Base-by-base conservation (phyloP, 179 eudicot genomes). In the Drosera spatulata region DNA sequence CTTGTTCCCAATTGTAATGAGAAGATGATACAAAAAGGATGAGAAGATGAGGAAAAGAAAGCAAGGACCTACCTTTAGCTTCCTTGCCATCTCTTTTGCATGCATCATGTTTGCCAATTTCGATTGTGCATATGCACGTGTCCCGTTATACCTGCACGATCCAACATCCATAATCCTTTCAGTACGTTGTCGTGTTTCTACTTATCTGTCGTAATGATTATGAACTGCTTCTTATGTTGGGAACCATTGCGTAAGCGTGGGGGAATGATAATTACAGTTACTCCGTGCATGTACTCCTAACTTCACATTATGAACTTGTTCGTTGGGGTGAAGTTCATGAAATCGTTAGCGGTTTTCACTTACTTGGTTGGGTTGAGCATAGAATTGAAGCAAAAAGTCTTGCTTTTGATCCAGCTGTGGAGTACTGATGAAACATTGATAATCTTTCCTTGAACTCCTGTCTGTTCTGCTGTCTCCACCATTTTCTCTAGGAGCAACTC, bases 311-410 rank as follows among this genome's bases (percentile, higher is more conserved):
- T 22, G 33, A 22, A 22, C 33, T 22, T 22, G 33, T 22, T 22
- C 33, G 33, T 22, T 22, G 33, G 33, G 33, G 33, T 22, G 33
- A 22, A 22, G 33, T 22, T 0, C 33, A 22, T 22, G 33, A 22
- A 22, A 22, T 22, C 33, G 33, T 22, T 22, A 22, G 33, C 33
- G 33, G 33, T 22, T 22, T 22, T 22, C 33, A 55, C 9, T 73
- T 74, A 78, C 91, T 70, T 79, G 55, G 73, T 79, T 2, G 97
- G 96, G 61, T 73, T 69, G 37, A 80, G 79, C 73, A 88, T 72
- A 72, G 80, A 77, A 54, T 12, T 56, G 55, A 85, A 81, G 66
- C 70, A 53, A 68, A 91, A 91, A 22, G 68, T 22, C 2, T 84
- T 79, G 55, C 64, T 75, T 41, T 82, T 71, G 65, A 89, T 82